A percentile compares a stretch with the other conserved stretches of the same genome.
phyloP scores from a whole-genome alignment of 176 grass and related monocot genomes.

The Puya raimondii region DNA sequence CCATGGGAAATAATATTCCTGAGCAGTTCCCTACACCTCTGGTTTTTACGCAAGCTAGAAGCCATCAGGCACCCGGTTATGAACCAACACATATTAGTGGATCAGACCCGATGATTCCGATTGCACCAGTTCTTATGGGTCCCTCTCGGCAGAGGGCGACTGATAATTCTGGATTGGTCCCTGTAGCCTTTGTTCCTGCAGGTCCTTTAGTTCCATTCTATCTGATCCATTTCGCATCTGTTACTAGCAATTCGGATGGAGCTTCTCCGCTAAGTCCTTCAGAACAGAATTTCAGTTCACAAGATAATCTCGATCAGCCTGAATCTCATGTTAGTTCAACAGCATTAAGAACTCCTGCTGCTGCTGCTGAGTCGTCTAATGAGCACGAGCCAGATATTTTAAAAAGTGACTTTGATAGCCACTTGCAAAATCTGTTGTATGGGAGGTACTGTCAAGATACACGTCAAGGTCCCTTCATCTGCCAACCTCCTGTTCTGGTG shows the following conservation, averaged over 20 bases:
- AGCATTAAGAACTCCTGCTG: conserved; percentile 32
- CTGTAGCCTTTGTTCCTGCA: conserved; percentile 51
- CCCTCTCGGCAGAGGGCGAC: conserved; percentile 49
- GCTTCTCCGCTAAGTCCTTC: conserved; percentile 28
- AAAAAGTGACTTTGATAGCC: conserved; percentile 58
- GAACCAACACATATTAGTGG: conserved; percentile 33
- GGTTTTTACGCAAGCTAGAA: conserved; percentile 23
- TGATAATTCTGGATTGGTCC: conserved; percentile 42
- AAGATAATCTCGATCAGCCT: conserved; percentile 33
- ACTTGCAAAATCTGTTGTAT: conserved; percentile 58
- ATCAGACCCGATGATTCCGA: conserved; percentile 47
- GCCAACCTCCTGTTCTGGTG: conserved; percentile 30
- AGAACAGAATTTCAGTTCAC: conserved; percentile 35
- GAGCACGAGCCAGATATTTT: conserved; percentile 69
- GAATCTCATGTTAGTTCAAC: conserved; percentile 34
- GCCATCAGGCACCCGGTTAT: conserved; percentile 41
- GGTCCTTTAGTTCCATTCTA: conserved; percentile 60
- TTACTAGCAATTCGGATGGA: conserved; percentile 31
- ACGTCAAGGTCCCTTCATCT: conserved; percentile 22
- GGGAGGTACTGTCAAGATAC: conserved; percentile 62
- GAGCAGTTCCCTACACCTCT: conserved; percentile 36
- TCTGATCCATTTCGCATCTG: conserved; percentile 28
- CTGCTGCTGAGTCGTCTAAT: conserved; percentile 34
- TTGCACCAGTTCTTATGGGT: conserved; percentile 45
- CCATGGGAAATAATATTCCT: conserved; percentile 38